Evolutionary conservation across 202 grass and related monocot species (phyloP), one percentile per base, ranked within the genome.

Genomic region (Saccharum hybrid): DNA sequence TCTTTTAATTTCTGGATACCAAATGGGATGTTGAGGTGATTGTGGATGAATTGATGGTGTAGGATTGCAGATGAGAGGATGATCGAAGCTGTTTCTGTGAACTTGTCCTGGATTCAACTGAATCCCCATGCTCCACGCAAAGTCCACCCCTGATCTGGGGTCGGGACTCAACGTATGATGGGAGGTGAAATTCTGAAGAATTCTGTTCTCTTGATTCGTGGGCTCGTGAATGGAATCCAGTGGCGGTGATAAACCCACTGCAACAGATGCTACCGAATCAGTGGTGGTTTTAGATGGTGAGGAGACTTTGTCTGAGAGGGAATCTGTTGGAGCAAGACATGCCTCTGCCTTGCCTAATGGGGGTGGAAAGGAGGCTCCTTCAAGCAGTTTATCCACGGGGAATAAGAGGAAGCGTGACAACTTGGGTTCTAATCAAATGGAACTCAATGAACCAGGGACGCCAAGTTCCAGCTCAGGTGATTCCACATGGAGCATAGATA

Each of bases 181-280:
- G 93, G 82, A 93, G 84, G 62, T 87, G 45, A 46, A 72, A 78
- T 85, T 93, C 81, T 11, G 63, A 59, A 33, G 41, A 85, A 59
- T 72, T 83, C 33, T 84, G 71, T 74, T 71, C 74, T 80, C 48
- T 64, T 79, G 68, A 82, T 79, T 83, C 37, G 41, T 81, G 66
- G 82, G 68, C 82, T 83, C 68, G 86, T 91, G 86, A 65, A 97
- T 97, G 94, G 94, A 97, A 84, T 80, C 79, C 65, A 82, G 87
- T 86, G 79, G 82, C 63, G 30, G 86, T 68, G 84, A 86, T 34
- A 90, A 75, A 65, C 74, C 78, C 65, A 76, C 54, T 66, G 75
- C 84, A 84, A 78, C 79, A 31, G 84, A 87, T 87, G 84, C 84
- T 68, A 34, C 85, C 7, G 87, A 93, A 51, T 79, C 92, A 63